These are phyloP conservation scores for Trametes cingulata DNA, from an alignment of 768 basidiomycete species.

Conservation along the genomic window DNA sequence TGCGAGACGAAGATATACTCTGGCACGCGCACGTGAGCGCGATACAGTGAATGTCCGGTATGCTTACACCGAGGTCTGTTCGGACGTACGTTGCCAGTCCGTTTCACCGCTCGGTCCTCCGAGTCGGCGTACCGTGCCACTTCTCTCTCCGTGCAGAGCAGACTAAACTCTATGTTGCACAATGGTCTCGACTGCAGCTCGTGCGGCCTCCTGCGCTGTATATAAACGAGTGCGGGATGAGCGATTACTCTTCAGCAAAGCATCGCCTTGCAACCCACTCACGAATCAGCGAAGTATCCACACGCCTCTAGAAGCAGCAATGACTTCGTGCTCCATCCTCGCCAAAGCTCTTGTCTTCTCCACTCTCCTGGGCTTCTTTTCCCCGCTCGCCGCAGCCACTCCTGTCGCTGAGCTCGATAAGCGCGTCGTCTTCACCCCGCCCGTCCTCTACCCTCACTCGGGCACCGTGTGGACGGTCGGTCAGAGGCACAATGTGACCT, in stretches of 20 bases:
- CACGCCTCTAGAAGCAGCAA: not conserved
- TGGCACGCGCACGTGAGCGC: too few relatives aligned
- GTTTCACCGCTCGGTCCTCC: too few relatives aligned
- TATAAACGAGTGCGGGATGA: too few relatives aligned
- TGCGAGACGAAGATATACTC: too few relatives aligned
- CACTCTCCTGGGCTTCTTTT: conserved; percentile 10
- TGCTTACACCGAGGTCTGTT: too few relatives aligned
- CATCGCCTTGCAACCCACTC: conserved; percentile 10
- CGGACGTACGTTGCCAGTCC: too few relatives aligned
- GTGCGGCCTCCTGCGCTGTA: too few relatives aligned
- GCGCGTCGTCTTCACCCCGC: conserved; percentile 23
- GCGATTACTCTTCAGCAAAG: not conserved
- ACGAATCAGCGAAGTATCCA: not conserved
- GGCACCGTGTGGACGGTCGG: conserved; percentile 25
- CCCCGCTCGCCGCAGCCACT: conserved; percentile 10
- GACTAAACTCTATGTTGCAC: too few relatives aligned
- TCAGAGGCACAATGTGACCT: conserved; percentile 25
- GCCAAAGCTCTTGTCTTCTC: conserved; percentile 2
- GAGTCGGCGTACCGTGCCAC: too few relatives aligned
- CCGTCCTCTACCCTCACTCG: conserved; percentile 19
- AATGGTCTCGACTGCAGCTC: too few relatives aligned
- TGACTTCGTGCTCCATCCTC: conserved; percentile 15
- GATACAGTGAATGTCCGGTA: too few relatives aligned
- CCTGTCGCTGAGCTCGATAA: conserved; percentile 11
- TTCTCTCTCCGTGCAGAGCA: too few relatives aligned